These are phyloP conservation scores for Tillandsia leiboldiana DNA, from an alignment of 176 grass and related monocot species.

Conservation along the genomic window DNA sequence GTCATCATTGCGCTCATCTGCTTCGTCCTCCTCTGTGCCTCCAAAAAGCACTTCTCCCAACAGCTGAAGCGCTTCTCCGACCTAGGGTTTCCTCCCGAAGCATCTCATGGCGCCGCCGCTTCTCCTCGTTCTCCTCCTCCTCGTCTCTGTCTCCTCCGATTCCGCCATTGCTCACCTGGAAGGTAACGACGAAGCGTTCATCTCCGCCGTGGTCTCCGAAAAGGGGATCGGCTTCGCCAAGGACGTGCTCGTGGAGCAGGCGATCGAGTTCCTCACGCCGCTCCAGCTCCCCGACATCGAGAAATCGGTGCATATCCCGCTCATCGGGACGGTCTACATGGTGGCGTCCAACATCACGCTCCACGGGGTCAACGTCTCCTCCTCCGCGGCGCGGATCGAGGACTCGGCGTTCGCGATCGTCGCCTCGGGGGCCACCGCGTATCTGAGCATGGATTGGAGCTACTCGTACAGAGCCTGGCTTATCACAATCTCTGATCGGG, in stretches of 20 bases:
- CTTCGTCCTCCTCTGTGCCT: no score
- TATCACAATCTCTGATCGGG: constrained; percentile 37
- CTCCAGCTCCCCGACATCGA: constrained; percentile 55
- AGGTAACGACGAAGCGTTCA: constrained; percentile 21
- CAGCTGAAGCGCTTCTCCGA: constrained; percentile 8
- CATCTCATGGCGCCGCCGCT: constrained; percentile 22
- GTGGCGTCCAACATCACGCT: constrained; percentile 55
- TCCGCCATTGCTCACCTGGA: not conserved
- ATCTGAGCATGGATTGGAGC: constrained; percentile 68
- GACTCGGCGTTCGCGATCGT: constrained; percentile 50
- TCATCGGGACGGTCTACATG: constrained; percentile 43
- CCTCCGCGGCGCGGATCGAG: constrained; percentile 37
- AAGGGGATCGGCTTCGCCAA: constrained; percentile 65
- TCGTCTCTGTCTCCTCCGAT: constrained; percentile 5
- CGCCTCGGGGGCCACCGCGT: constrained; percentile 51
- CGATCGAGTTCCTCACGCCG: constrained; percentile 52
- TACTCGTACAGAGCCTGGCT: constrained; percentile 63
- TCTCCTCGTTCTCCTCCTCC: constrained; percentile 12
- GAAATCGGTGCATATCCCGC: constrained; percentile 50
- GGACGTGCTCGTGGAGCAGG: constrained; percentile 54
- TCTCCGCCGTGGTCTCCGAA: constrained; percentile 47
- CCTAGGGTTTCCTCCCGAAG: constrained; percentile 2
- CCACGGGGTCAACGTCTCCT: constrained; percentile 52
- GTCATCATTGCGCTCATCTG: no score
- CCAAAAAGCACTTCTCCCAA: no score